Conservation (phyloP, 2,329 filamentous ascomycete species). For the Phialophora macrospora region DNA sequence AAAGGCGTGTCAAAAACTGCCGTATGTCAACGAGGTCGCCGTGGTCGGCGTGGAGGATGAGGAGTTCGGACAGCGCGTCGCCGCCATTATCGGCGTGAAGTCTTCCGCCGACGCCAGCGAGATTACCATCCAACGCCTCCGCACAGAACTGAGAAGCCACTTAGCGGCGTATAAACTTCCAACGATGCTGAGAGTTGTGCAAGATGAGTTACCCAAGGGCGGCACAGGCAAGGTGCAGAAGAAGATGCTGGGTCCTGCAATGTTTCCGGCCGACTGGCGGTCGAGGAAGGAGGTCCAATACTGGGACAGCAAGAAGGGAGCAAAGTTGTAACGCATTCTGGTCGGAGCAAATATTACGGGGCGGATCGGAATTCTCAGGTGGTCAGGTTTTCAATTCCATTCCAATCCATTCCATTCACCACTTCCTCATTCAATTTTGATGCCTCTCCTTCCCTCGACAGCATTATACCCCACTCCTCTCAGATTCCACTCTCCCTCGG, state of each 20-base stretch:
- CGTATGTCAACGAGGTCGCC: constrained; percentile 55
- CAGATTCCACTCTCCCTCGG: constrained; percentile 59
- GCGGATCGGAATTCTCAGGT: background rate
- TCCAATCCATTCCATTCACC: too few species aligned
- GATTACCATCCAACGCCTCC: constrained; percentile 8
- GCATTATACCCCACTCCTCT: constrained; percentile 65
- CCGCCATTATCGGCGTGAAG: constrained; percentile 38
- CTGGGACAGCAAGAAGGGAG: constrained; percentile 1
- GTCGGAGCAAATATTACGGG: background rate
- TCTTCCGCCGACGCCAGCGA: background rate
- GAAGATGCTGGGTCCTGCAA: constrained; percentile 9
- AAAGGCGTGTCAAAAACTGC: constrained; percentile 52
- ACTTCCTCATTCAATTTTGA: constrained; percentile 7
- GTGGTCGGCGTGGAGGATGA: constrained; percentile 55
- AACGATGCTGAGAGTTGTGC: constrained; percentile 4
- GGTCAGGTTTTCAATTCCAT: background rate
- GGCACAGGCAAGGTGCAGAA: constrained; percentile 8
- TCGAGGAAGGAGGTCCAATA: constrained; percentile 1
- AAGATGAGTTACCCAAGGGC: constrained; percentile 13
- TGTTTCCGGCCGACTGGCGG: constrained; percentile 11
- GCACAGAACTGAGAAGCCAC: background rate
- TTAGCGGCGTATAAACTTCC: constrained; percentile 10
- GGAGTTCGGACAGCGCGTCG: constrained; percentile 56
- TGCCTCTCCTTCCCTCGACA: constrained; percentile 52
- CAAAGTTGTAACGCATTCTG: background rate